These are phyloP conservation scores for Hysterium pulicare DNA, from an alignment of 2,329 filamentous ascomycete genomes.

Conservation along the genomic window DNA sequence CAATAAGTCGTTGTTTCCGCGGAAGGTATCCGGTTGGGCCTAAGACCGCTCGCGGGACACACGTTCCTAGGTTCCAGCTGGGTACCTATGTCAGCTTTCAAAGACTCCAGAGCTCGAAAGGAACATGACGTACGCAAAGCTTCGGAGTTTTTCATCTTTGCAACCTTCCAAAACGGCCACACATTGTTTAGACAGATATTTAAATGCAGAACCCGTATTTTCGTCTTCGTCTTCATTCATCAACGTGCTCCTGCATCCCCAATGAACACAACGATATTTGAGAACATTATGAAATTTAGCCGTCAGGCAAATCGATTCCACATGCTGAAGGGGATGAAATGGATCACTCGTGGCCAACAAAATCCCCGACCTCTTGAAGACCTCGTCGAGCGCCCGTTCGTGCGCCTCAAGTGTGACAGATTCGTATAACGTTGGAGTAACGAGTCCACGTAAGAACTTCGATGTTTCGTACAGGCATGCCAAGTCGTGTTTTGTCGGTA, in stretches of 20 bases:
- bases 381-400: neutral
- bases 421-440: too few species aligned
- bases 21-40: neutral
- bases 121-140: neutral
- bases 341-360: neutral
- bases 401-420: neutral
- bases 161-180: neutral
- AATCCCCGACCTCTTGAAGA: neutral
- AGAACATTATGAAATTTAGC: neutral
- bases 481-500: too few species aligned
- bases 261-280: neutral
- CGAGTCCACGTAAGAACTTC: too few species aligned
- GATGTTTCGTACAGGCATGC: too few species aligned
- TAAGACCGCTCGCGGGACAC: neutral
- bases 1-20: neutral
- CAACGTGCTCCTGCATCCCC: neutral
- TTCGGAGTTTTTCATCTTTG: neutral
- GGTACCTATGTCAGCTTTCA: neutral
- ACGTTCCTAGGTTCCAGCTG: neutral
- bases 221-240: too few species aligned
- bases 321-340: neutral
- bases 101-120: neutral
- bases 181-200: neutral
- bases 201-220: neutral
- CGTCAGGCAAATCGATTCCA: neutral